Evolutionary conservation across 305 asterid genomes (phyloP).

Genomic region (Fraxinus sp.): DNA sequence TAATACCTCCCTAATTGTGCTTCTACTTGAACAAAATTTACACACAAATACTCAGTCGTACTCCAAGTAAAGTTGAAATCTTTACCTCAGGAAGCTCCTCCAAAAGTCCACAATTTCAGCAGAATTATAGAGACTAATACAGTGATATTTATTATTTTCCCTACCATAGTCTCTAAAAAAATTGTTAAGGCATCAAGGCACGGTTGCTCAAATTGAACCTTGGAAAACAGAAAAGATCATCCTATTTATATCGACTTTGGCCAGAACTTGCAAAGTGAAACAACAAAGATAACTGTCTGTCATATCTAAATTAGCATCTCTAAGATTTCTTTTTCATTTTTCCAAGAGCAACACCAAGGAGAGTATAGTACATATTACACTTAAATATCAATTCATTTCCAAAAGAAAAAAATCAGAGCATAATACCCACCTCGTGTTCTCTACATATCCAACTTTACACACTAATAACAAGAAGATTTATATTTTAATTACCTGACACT

Average conservation of each 20-base stretch:
- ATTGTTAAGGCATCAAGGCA: not conserved
- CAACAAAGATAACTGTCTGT: not conserved
- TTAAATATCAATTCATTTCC: not conserved
- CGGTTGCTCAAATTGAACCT: not conserved
- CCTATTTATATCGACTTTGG: not conserved
- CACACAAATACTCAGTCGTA: too few species aligned
- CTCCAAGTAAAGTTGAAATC: too few species aligned
- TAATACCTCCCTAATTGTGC: too few species aligned
- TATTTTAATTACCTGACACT: constrained; percentile 71
- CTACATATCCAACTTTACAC: not conserved
- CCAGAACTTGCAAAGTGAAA: constrained; percentile 7
- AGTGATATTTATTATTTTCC: not conserved
- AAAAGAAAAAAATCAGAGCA: not conserved
- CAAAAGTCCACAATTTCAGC: not conserved
- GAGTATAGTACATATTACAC: not conserved
- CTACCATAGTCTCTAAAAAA: not conserved
- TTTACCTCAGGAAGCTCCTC: not conserved
- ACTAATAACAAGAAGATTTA: not conserved
- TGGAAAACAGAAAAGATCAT: not conserved
- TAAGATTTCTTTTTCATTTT: not conserved
- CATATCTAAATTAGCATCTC: not conserved
- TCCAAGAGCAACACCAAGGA: not conserved
- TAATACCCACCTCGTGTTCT: not conserved
- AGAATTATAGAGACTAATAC: not conserved
- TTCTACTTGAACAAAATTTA: too few species aligned